A percentile compares a stretch with the other conserved stretches of the same genome.
Conservation (phyloP, 192 early-diverging fungal genomes). For the Allomyces macrogynus region DNA sequence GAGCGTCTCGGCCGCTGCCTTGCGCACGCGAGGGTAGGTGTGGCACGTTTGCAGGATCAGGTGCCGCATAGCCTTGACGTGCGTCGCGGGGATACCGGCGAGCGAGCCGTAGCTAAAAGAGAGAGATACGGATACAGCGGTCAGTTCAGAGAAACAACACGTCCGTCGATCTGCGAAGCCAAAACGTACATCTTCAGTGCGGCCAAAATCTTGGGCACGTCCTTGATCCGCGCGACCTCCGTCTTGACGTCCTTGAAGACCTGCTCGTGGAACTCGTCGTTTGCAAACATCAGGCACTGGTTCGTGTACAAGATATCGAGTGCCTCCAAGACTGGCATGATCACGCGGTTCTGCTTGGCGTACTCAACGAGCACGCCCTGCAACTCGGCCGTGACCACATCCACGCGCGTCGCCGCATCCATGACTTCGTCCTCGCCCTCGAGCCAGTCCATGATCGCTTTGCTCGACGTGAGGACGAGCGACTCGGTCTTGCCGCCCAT, state of each 20-base stretch:
- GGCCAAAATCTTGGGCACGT: background rate
- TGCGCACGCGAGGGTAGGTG: background rate
- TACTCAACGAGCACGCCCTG: background rate
- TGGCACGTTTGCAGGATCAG: background rate
- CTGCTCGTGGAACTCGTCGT: background rate
- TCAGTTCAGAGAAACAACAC: too few relatives aligned
- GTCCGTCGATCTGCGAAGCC: too few relatives aligned
- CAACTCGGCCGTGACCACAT: background rate
- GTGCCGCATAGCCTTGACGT: background rate
- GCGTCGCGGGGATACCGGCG: background rate
- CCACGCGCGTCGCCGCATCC: background rate
- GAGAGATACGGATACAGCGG: too few relatives aligned
- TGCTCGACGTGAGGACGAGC: slow-evolving; percentile 17
- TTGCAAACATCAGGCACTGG: background rate
- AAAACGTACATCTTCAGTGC: background rate
- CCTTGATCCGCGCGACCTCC: background rate
- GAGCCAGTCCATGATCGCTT: background rate
- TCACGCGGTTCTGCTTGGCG: background rate
- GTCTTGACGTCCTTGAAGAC: background rate
- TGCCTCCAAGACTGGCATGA: background rate
- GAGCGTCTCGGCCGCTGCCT: background rate
- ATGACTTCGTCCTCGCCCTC: background rate
- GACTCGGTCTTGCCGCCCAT: slow-evolving; percentile 64
- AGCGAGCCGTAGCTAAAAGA: background rate
- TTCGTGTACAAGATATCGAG: background rate